Evolutionary conservation across 1,284 basidiomycete genomes (phyloP), one percentile per base, ranked within the genome.

Genomic region (Boletus calvinii): DNA sequence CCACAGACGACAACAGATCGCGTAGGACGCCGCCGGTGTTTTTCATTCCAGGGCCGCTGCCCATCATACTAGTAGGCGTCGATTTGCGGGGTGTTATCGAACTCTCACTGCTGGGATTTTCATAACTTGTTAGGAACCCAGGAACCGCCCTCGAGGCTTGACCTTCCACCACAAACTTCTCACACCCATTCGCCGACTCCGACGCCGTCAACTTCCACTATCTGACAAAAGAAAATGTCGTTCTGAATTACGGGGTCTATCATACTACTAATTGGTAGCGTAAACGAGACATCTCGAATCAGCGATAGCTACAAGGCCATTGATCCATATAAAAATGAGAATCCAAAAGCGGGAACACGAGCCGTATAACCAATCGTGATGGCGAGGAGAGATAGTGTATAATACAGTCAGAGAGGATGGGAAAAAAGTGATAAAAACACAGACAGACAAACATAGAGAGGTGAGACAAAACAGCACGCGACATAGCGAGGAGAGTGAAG

Each of bases 1-100:
- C 58, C 50, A 63, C 58, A 54, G 54, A 50, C 31, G 61, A 61
- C 49, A 62, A 44, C 37, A 63, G 47, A 15, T 53, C 63, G 53
- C 59, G 63, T 30, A 62, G 50, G 1, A 1, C 40, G 42, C 26
- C 40, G 37, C 26, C 20, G 6, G 18, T 22, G 29, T 40, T 17
- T 22, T 44, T 57, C 18, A 11, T 38, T 15, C 31, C 38, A n/a
- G 24, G 20, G 43, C 22, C 13, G 13, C 36, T 34, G 20, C 18
- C 26, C 43, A 26, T 35, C 24, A 17, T 39, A 22, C 26, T 26
- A 26, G 20, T 26, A 8, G 10, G 43, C 4, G 37, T 48, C 38
- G 48, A 31, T 30, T 40, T 56, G 22, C 8, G n/a, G 47, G 32
- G 39, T 22, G 35, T 29, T 47, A 48, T 58, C 17, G 31, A 2